Evolutionary conservation across 768 basidiomycete species (phyloP), one percentile per base, ranked within the genome.

Genomic region (Hericium alpestre): DNA sequence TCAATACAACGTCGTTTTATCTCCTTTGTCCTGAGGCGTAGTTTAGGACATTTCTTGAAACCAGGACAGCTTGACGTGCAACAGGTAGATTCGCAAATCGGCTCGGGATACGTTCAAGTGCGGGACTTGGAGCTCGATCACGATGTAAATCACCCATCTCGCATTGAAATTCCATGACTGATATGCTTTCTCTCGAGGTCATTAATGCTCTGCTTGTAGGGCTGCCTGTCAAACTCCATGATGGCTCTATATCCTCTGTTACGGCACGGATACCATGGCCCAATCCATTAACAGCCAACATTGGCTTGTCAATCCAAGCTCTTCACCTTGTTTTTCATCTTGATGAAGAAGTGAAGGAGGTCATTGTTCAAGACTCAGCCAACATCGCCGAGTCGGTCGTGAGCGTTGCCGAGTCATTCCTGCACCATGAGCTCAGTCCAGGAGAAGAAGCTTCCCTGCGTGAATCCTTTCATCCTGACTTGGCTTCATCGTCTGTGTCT

Each of bases 81-180:
- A 56, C 84, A 91, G 71, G 86, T 96, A 64, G 91, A 95, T 64
- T 88, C 91, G 27, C 91, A 95, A 71, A 86, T 97, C 64, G 87
- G 90, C n/a, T 87, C 86, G 43, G 94, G 94, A 16, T 86, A 80
- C 67, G 83, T 96, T 4, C 89, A 93, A 70, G 79, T 97, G 39
- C 85, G 85, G 60, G 84, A 92, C 65, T 73, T 96, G 56, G 82
- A 93, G 67, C 72, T 97, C 52, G 82, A 92, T 68, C 76, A 78
- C 52, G 75, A 83, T 69, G 93, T 87, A 65, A 64, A 84, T 77
- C 40, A 53, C 37, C 47, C 38, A 12, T 53, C 58, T 25, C 60
- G 55, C 39, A 50, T 51, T 18, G 48, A 52, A 52, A 32, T 32
- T 6, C 32, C 32, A 32, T 38, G 66, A 51, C 65, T 56, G 53